A percentile compares a stretch with the other conserved stretches of the same genome.
These are phyloP conservation scores for Fusarium sterilihyphosum DNA, from an alignment of 2,329 filamentous ascomycete genomes.

Conservation along the genomic window DNA sequence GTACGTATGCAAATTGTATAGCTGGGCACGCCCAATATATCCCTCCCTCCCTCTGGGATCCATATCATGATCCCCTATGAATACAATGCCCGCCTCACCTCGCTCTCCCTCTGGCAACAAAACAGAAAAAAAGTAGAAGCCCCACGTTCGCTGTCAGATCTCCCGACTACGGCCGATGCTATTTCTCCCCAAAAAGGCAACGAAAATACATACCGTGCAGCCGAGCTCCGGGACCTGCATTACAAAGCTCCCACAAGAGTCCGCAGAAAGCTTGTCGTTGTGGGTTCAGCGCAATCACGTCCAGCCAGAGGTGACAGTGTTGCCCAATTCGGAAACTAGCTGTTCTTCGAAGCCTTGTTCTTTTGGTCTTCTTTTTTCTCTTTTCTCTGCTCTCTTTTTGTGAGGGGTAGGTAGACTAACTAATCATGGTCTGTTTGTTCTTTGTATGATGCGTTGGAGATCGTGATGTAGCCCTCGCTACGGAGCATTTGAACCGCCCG, in stretches of 20 bases:
- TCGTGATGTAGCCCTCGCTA: conserved; percentile 4
- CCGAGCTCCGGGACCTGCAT: conserved; percentile 43
- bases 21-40: conserved; percentile 14
- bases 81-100: conserved; percentile 13
- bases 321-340: conserved; percentile 44
- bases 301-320: conserved; percentile 40
- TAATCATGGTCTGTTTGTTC: not conserved
- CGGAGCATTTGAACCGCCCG: conserved; percentile 18
- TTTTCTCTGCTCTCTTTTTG: not conserved
- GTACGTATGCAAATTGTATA: conserved; percentile 23
- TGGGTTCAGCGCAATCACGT: conserved; percentile 7
- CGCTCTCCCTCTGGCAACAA: not conserved
- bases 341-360: conserved; percentile 27
- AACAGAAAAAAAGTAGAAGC: not conserved
- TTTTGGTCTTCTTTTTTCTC: conserved; percentile 4
- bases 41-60: not conserved
- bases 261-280: conserved; percentile 40
- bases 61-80: conserved; percentile 15
- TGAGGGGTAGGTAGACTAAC: conserved; percentile 17
- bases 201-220: conserved; percentile 47
- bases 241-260: conserved; percentile 26
- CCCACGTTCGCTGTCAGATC: conserved; percentile 27
- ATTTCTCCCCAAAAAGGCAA: conserved; percentile 46
- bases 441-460: conserved; percentile 14
- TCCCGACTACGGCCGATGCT: conserved; percentile 36